Percentiles rank a stretch among this genome's conserved stretches.
phyloP scores from a whole-genome alignment of 2,329 filamentous ascomycete species.

The Chaetomiaceae sp. region DNA sequence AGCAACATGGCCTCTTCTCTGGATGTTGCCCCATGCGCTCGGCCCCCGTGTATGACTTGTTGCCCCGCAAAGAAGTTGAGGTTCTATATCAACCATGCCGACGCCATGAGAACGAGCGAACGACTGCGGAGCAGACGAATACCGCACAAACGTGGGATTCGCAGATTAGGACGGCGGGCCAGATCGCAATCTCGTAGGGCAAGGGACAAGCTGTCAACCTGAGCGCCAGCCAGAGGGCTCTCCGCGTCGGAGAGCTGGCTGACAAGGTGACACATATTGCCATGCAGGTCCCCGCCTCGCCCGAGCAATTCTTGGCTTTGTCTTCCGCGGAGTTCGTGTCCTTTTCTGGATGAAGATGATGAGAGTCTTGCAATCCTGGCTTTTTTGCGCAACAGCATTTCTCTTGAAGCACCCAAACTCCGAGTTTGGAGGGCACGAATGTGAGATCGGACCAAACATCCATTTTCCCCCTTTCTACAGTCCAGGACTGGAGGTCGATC shows the following conservation, averaged over 20 bases:
- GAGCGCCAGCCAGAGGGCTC: neutral
- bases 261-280: conserved; percentile 6
- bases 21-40: neutral
- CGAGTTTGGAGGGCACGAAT: neutral
- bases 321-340: neutral
- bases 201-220: no score
- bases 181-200: no score
- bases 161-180: no score
- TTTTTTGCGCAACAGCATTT: no score
- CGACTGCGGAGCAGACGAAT: no score
- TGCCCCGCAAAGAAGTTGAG: neutral
- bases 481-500: no score
- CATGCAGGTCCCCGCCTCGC: conserved; percentile 10
- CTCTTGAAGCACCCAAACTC: no score
- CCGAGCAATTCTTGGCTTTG: neutral
- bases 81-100: neutral
- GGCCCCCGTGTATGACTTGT: neutral
- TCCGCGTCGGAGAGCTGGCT: neutral
- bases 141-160: no score
- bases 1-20: conserved; percentile 3
- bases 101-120: neutral
- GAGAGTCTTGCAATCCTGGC: no score
- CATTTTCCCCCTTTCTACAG: neutral
- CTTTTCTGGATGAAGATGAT: neutral
- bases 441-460: neutral